Base-by-base conservation (phyloP, 2,329 filamentous ascomycete genomes). In the Rutstroemia sp. region DNA sequence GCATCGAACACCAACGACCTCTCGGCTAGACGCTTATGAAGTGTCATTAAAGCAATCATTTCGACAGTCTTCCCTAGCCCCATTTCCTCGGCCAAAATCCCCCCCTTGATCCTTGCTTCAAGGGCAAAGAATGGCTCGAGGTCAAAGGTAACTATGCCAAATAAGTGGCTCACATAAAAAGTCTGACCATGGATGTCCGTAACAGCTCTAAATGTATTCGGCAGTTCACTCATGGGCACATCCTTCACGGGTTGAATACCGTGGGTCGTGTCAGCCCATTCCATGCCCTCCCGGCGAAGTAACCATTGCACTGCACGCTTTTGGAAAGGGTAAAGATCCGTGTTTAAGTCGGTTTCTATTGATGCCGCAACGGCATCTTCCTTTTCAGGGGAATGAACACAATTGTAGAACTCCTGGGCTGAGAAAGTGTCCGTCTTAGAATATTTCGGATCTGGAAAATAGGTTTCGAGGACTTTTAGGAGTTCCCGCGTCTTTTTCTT, bases 21-120 rank as follows among this genome's bases (percentile, higher is more conserved):
- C 10, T 58, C 45, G 17, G 57, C 49, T 37, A 62, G 56, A 30
- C 80, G 78, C 41, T 69, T 74, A 66, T 92, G 82, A 23, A 87
- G 73, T 7, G 82, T 74, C n/a, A 91, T 80, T 10, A 92, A 74
- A 4, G 84, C 79, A 46, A 91, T 81, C 2, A 89, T 76, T 71
- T 92, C 89, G 3, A 92, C 75, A 0, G 88, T 92, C 69, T 92
- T 92, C 1, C 88, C 88, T 1, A 92, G 73, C 0, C 88, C 88
- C 88, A 92, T 92, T 69, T 92, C 88, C 66, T 92, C 88, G 0
- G 87, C 83, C 5, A 92, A 73, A 48, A 69, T 68, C 3, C 68
- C 68, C 12, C 83, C 81, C 47, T 71, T 76, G 10, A 81, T 57
- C 0, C 63, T 61, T n/a, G 68, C 66, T 51, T 80, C 72, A 21